These are phyloP conservation scores for Bruguiera sexangula DNA, from an alignment of 345 rosid species.

Conservation along the genomic window DNA sequence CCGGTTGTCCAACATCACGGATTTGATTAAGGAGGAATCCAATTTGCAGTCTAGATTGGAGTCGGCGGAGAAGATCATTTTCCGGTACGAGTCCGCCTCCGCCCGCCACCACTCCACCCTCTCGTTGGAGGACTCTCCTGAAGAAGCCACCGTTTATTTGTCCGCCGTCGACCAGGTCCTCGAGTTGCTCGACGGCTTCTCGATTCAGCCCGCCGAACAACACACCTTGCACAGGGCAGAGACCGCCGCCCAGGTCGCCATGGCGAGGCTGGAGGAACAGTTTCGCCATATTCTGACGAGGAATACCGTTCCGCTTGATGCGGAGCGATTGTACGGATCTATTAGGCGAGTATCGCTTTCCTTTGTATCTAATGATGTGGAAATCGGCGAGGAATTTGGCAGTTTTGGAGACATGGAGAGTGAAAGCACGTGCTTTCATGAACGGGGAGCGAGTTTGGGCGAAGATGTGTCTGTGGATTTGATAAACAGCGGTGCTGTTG, in stretches of 20 bases:
- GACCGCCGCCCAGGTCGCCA: conserved; percentile 75
- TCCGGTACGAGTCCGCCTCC: conserved; percentile 51
- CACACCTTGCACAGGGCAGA: conserved; percentile 76
- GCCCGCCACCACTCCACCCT: conserved; percentile 27
- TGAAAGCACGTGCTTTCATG: conserved; percentile 64
- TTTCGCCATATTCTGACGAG: conserved; percentile 70
- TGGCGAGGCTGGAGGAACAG: conserved; percentile 95
- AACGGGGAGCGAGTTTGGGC: conserved; percentile 78
- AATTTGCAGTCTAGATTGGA: conserved; percentile 41
- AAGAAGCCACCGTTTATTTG: conserved; percentile 56
- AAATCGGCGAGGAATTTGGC: conserved; percentile 67
- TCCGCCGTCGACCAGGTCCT: conserved; percentile 75
- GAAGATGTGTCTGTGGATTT: conserved; percentile 79
- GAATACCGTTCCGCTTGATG: conserved; percentile 75
- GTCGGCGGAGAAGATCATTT: conserved; percentile 64
- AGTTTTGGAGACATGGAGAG: conserved; percentile 68
- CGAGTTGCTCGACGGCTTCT: conserved; percentile 45
- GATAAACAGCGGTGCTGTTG: conserved; percentile 58
- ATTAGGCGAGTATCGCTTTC: conserved; percentile 71
- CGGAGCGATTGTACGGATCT: conserved; percentile 71
- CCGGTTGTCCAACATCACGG: conserved; percentile 81
- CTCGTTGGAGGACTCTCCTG: conserved; percentile 64
- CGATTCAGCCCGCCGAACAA: conserved; percentile 39
- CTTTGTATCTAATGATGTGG: conserved; percentile 53
- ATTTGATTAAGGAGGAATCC: conserved; percentile 49